Evolutionary conservation across 2,329 filamentous ascomycete genomes (phyloP).

Genomic region (Fonsecaea pedrosoi): DNA sequence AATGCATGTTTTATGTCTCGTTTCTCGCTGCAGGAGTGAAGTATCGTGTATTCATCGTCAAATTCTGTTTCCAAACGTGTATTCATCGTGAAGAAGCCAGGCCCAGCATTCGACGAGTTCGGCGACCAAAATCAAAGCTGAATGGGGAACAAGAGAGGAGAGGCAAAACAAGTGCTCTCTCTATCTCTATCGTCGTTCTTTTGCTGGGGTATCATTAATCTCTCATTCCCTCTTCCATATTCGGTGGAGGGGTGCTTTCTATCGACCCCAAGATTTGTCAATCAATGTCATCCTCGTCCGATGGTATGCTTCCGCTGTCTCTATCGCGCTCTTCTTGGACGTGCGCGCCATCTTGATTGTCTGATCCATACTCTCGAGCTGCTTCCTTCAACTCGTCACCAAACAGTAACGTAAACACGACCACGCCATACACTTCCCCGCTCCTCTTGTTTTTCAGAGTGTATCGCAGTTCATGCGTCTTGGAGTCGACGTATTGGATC

Average conservation of each 20-base stretch:
- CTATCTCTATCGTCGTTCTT: neutral
- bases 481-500: slow-evolving; percentile 58
- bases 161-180: neutral
- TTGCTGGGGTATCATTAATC: neutral
- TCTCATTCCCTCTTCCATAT: neutral
- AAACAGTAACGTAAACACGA: slow-evolving; percentile 77
- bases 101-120: neutral
- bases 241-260: neutral
- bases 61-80: neutral
- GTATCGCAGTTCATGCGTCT: slow-evolving; percentile 87
- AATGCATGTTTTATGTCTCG: neutral
- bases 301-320: slow-evolving; percentile 12
- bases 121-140: no score
- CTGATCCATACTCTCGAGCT: slow-evolving; percentile 29
- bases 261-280: neutral
- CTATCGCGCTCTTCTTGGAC: slow-evolving; percentile 4
- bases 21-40: neutral
- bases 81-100: neutral
- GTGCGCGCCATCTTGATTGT: slow-evolving; percentile 9
- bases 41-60: neutral
- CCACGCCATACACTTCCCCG: slow-evolving; percentile 76
- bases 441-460: slow-evolving; percentile 82
- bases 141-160: neutral
- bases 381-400: slow-evolving; percentile 40
- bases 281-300: slow-evolving; percentile 25